phyloP scores from a whole-genome alignment of 106 monocot species.

The Dendrobium catenatum region DNA sequence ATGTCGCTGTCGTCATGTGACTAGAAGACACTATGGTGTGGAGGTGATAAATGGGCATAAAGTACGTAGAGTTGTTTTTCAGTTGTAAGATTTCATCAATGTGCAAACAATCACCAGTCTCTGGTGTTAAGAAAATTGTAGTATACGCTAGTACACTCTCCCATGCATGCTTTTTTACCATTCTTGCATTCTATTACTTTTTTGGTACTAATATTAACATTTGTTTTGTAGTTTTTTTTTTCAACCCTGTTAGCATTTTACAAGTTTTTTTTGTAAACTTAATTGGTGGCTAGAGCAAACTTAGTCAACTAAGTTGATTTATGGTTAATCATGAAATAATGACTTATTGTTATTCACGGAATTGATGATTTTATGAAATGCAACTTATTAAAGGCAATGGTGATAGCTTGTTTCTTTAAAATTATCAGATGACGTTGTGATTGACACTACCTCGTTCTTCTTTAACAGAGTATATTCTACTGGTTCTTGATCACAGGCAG shows the following conservation, averaged over 20 bases:
- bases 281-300: background rate
- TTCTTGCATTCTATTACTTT: background rate
- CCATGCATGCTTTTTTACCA: background rate
- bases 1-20: background rate
- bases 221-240: too few species aligned
- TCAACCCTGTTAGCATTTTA: background rate
- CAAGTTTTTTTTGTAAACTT: background rate
- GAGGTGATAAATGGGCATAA: too few species aligned
- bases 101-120: background rate
- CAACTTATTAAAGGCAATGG: background rate
- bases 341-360: background rate
- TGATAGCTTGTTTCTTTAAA: background rate
- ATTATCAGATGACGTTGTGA: background rate
- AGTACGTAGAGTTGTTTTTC: background rate
- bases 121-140: background rate
- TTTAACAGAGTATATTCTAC: slow-evolving; percentile 4
- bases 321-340: background rate
- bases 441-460: slow-evolving; percentile 2
- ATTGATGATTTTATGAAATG: background rate
- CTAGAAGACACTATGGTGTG: too few species aligned
- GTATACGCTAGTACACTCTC: background rate
- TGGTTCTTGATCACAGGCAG: slow-evolving; percentile 46
- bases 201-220: too few species aligned
- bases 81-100: background rate
- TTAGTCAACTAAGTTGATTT: background rate